A percentile compares a stretch with the other conserved stretches of the same genome.
Conservation (phyloP, 495 filamentous ascomycete genomes). For the Xylaria acuta region DNA sequence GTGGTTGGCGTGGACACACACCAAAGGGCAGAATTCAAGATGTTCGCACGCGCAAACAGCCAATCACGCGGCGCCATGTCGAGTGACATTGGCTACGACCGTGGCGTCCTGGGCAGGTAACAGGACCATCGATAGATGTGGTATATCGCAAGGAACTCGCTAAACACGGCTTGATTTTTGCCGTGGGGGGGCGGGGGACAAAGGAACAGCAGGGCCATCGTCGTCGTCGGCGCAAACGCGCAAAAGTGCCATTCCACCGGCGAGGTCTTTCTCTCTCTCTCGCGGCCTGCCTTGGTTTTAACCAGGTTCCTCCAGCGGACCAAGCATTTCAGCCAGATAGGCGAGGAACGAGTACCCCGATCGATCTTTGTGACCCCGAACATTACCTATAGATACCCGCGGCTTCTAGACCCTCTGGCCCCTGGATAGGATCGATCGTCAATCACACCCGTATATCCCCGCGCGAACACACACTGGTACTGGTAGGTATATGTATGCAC, state of each 20-base stretch:
- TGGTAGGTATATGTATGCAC: not conserved
- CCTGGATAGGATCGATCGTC: conserved; percentile 3
- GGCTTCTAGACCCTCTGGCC: not conserved
- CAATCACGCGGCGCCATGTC: conserved; percentile 20
- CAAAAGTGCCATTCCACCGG: not conserved
- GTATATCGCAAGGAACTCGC: not conserved
- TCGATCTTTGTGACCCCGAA: conserved; percentile 8
- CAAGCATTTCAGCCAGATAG: conserved; percentile 12
- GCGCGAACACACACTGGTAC: conserved; percentile 1
- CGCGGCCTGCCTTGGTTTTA: not conserved
- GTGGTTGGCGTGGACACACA: not conserved
- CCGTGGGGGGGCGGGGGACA: not conserved
- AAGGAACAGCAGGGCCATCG: not conserved
- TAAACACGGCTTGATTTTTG: not conserved
- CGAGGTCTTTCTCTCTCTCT: not conserved
- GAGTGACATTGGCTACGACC: conserved; percentile 23
- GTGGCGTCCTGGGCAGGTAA: conserved; percentile 17
- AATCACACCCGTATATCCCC: conserved; percentile 5
- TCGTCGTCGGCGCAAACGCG: not conserved
- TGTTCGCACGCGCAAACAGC: not conserved
- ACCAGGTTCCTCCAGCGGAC: not conserved
- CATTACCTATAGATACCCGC: conserved; percentile 5
- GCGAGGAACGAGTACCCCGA: not conserved
- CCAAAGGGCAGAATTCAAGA: conserved; percentile 14
- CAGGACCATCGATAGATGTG: not conserved